Conservation (phyloP, 2,329 filamentous ascomycete species). For the Chaetothyriales sp. region DNA sequence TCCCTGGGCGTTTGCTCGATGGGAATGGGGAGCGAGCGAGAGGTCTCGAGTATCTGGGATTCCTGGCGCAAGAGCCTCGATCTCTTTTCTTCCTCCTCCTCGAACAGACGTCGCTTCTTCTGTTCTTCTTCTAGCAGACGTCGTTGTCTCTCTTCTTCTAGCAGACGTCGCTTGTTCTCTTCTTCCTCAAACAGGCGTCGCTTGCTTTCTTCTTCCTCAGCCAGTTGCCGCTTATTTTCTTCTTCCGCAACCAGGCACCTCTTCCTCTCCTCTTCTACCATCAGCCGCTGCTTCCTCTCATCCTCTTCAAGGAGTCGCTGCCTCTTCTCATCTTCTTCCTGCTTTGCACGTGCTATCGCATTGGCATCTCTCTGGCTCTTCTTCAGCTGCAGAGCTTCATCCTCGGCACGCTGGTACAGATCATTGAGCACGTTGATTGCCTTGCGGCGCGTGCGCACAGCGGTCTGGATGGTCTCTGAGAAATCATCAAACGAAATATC, state of each 20-base stretch:
- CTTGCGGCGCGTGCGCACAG: slow-evolving; percentile 5
- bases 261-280: not conserved
- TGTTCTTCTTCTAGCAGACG: not conserved
- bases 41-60: not conserved
- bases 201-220: not conserved
- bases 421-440: slow-evolving; percentile 9
- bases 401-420: slow-evolving; percentile 6
- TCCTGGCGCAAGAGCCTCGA: not conserved
- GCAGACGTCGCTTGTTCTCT: not conserved
- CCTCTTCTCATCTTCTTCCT: not conserved
- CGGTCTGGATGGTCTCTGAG: slow-evolving; percentile 5
- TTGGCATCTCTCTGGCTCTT: not conserved
- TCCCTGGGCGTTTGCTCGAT: not conserved
- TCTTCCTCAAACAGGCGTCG: not conserved
- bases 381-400: slow-evolving; percentile 2
- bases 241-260: not conserved
- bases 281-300: not conserved
- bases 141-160: not conserved
- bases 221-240: not conserved
- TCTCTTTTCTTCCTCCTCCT: not conserved
- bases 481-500: slow-evolving; percentile 7
- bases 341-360: not conserved
- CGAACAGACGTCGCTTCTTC: not conserved
- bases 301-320: not conserved
- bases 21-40: not conserved